These are phyloP conservation scores for Chaetomidium leptoderma DNA, from an alignment of 495 filamentous ascomycete species.

Conservation along the genomic window DNA sequence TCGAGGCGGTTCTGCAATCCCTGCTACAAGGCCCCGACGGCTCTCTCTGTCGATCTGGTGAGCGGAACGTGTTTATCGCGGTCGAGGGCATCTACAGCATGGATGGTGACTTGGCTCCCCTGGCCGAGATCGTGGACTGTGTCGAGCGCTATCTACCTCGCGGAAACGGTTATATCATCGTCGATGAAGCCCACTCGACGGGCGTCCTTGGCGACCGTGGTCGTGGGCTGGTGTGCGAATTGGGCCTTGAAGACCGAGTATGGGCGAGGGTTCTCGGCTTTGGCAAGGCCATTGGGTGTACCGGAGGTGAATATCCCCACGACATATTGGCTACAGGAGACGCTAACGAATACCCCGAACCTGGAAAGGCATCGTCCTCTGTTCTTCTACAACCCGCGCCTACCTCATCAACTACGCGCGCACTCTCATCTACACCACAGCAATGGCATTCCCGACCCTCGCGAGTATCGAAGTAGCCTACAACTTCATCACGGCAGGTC, in stretches of 20 bases:
- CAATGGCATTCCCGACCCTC: slow-evolving; percentile 52
- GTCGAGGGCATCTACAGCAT: slow-evolving; percentile 80
- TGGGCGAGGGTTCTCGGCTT: slow-evolving; percentile 71
- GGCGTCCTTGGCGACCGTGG: slow-evolving; percentile 62
- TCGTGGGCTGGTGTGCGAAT: slow-evolving; percentile 60
- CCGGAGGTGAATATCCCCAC: slow-evolving; percentile 41
- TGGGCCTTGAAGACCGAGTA: slow-evolving; percentile 62
- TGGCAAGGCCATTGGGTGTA: slow-evolving; percentile 69
- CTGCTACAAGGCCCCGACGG: slow-evolving; percentile 11
- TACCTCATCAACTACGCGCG: slow-evolving; percentile 63
- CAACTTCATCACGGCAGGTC: slow-evolving; percentile 42
- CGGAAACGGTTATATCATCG: slow-evolving; percentile 62
- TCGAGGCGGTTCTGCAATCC: slow-evolving; percentile 22
- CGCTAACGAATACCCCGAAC: neutral
- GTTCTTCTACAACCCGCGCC: slow-evolving; percentile 42
- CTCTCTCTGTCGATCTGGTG: slow-evolving; percentile 30
- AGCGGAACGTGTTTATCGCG: slow-evolving; percentile 57
- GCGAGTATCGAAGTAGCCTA: slow-evolving; percentile 50
- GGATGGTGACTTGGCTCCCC: slow-evolving; percentile 71
- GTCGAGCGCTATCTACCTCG: slow-evolving; percentile 54
- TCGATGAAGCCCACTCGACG: slow-evolving; percentile 77
- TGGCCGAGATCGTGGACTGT: slow-evolving; percentile 53
- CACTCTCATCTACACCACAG: slow-evolving; percentile 58
- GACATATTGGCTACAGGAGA: neutral
- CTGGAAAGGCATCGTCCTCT: slow-evolving; percentile 51